Evolutionary conservation across 305 asterid species (phyloP), one percentile per base, ranked within the genome.

Genomic region (Fraxinus dipetala): DNA sequence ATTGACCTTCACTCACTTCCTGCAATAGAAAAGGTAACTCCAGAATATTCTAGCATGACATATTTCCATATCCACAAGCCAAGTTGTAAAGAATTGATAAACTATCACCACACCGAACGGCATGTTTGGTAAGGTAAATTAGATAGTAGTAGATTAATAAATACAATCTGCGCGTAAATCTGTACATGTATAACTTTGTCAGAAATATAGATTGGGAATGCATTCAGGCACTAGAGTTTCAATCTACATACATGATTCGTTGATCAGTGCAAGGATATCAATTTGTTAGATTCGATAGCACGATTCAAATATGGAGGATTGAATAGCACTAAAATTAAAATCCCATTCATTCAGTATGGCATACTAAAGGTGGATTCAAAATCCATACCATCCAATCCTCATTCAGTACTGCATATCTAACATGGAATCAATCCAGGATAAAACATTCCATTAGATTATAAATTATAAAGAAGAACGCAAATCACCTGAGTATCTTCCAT

Each of bases 401-500:
- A 10, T 6, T 59, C 30, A 6, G 4, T 20, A 59, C 4, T 20
- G 5, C 14, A 5, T 59, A 59, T 22, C 69, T 1, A 59, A 59
- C 69, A 18, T 18, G 28, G 28, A 7, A 13, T 59, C 30, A 2
- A 61, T 8, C 32, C 4, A 61, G 1, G 31, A 56, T 24, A 20
- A 5, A 40, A 77, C 48, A 9, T 56, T 11, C 26, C 3, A 24
- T 77, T 59, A 24, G 61, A 48, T 7, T 9, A 67, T 11, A 2
- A 9, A 28, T 3, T 11, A 63, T 61, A 65, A 30, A 79, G 72
- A 20, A 75, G 43, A 36, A 78, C 9, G 6, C 24, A 18, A 51
- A 43, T 76, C 65, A 92, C 97, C 94, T 88, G 84, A 61, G 80
- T 75, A 81, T 86, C 89, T 61, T 84, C 91, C n/a, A 26, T 76